Conservation (phyloP, 2,329 filamentous ascomycete genomes). For the Colletotrichum australisinense region DNA sequence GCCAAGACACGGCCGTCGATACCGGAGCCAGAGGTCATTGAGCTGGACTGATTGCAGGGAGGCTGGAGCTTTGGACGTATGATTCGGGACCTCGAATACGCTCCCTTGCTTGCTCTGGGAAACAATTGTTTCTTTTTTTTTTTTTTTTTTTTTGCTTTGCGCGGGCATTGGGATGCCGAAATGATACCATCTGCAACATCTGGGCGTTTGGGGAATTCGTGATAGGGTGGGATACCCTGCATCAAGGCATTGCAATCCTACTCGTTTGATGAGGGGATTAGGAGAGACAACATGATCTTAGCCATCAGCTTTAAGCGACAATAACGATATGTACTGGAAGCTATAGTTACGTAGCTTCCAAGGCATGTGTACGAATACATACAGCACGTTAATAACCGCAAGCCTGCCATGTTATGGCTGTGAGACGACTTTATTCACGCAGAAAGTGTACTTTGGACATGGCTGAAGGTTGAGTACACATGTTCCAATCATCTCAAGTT, state of each 20-base stretch:
- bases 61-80: background rate
- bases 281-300: background rate
- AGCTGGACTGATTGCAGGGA: slow-evolving; percentile 27
- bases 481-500: background rate
- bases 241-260: background rate
- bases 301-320: background rate
- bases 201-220: slow-evolving; percentile 18
- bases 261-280: background rate
- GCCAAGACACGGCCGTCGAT: slow-evolving; percentile 4
- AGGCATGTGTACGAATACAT: background rate
- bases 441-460: background rate
- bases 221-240: background rate
- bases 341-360: background rate
- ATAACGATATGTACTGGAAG: background rate
- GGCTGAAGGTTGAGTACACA: background rate
- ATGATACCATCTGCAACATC: slow-evolving; percentile 31
- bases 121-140: background rate
- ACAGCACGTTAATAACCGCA: background rate
- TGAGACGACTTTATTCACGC: background rate
- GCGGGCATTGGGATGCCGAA: slow-evolving; percentile 21
- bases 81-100: background rate
- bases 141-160: slow-evolving; percentile 2
- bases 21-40: slow-evolving; percentile 28
- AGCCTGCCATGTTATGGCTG: background rate
- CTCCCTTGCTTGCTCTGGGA: background rate